A percentile compares a stretch with the other conserved stretches of the same genome.
phyloP scores from a whole-genome alignment of 495 filamentous ascomycete genomes.

The Penicillium maclennaniae region DNA sequence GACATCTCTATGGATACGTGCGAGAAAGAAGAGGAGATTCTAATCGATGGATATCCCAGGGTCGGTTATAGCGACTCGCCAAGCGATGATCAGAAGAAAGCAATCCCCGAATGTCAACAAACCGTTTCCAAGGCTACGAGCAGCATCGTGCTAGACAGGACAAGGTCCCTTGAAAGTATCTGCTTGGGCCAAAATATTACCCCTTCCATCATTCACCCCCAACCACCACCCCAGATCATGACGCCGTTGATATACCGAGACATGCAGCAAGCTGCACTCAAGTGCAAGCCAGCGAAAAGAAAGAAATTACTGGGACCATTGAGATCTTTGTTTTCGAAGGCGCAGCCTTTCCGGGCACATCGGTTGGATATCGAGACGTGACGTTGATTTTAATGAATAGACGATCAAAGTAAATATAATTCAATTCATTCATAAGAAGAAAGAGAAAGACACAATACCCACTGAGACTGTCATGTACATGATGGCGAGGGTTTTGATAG shows the following conservation, averaged over 20 bases:
- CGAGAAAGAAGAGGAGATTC: not conserved
- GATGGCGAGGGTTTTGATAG: too few species aligned
- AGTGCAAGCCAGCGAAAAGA: conserved; percentile 6
- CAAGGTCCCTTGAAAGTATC: not conserved
- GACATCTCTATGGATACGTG: conserved; percentile 13
- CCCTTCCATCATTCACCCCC: not conserved
- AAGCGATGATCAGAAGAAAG: too few species aligned
- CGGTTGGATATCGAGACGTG: not conserved
- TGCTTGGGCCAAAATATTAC: not conserved
- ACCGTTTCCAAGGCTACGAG: not conserved
- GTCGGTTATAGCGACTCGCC: not conserved
- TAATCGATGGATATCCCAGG: not conserved
- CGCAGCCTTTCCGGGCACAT: not conserved
- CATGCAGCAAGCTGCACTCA: conserved; percentile 12
- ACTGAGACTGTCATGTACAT: too few species aligned
- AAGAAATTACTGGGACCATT: conserved; percentile 4
- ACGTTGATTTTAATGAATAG: not conserved
- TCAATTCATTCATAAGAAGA: not conserved
- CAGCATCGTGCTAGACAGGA: not conserved
- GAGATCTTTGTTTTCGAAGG: conserved; percentile 6
- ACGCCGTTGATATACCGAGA: conserved; percentile 14
- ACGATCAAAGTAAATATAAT: not conserved
- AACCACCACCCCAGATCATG: conserved; percentile 13
- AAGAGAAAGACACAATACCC: not conserved
- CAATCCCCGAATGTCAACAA: not conserved